Base-by-base conservation (phyloP, 495 filamentous ascomycete genomes). In the Penicillium mononematosum region DNA sequence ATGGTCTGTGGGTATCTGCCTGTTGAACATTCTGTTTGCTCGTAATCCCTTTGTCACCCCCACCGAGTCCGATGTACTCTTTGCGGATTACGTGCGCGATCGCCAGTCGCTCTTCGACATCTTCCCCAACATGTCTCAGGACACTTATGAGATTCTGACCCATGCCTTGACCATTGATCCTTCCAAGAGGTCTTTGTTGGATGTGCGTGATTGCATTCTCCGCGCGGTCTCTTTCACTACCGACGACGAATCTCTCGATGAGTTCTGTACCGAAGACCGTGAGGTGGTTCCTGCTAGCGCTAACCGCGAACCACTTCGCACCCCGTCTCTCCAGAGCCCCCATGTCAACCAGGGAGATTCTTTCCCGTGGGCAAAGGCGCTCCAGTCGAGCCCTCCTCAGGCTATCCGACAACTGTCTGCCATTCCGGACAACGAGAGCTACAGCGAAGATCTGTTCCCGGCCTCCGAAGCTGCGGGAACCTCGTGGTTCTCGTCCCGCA, bases 71-170 rank as follows among this genome's bases (percentile, higher is more conserved):
- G 94, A 98, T 66, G 85, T 90, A 38, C 76, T 98, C 31, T 98
- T 93, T 70, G 77, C 90, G 52, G 94, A 98, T 70, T 98, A 93
- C 71, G 88, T 88, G 55, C 83, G 88, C 50, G 92, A 98, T 77
- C 87, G 87, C 67, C 91, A 98, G 72, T 94, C 90, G 11, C 83
- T 98, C 27, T 98, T 98, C 75, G 94, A 98, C 73, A 91, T 98
- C 66, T 98, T 98, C 72, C 91, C 94, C 27, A 95, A 91, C 70
- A 93, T 98, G 91, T 96, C 93, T 55, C 91, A 95, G 68, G 94
- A 98, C 67, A 96, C 94, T 1, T 98, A 88, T 67, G 90, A 96
- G 71, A 91, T 98, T 59, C 82, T 98, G 72, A 81, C 86, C 29
- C 83, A 92, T 66, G 91, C 90, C 64, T 79, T 98, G 80, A 87